A percentile compares a stretch with the other conserved stretches of the same genome.
These are phyloP conservation scores for Pholiota molesta DNA, from an alignment of 768 basidiomycete species.

Conservation along the genomic window DNA sequence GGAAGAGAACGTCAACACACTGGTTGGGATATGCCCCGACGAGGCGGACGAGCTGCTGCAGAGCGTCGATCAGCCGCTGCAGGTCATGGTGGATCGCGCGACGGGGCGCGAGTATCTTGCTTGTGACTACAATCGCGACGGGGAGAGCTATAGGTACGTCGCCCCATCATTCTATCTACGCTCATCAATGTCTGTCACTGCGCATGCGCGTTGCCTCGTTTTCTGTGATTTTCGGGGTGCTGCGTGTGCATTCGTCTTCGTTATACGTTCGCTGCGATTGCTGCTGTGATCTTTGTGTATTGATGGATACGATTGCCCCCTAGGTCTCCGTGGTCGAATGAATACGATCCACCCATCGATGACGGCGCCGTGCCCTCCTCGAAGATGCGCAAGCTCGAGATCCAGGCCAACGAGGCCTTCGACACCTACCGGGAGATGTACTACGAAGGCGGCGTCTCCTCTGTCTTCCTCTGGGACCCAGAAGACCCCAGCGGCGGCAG, in stretches of 20 bases:
- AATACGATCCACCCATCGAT: constrained; percentile 88
- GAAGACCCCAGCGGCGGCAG: constrained; percentile 67
- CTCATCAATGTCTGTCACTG: not conserved
- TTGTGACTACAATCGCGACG: constrained; percentile 93
- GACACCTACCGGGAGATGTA: constrained; percentile 99
- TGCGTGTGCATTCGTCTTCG: not conserved
- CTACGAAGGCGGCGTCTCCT: constrained; percentile 97
- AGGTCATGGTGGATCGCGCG: constrained; percentile 75
- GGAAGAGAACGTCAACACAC: constrained; percentile 82
- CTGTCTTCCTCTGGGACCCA: constrained; percentile 97
- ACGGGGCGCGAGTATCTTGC: constrained; percentile 90
- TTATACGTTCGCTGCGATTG: not conserved
- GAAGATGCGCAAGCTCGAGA: constrained; percentile 88
- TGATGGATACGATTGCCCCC: constrained; percentile 3
- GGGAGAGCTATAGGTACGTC: constrained; percentile 84
- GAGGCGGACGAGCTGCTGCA: constrained; percentile 94
- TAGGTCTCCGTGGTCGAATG: constrained; percentile 99
- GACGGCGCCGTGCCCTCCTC: constrained; percentile 87
- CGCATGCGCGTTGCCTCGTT: not conserved
- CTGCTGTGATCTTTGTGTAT: not conserved
- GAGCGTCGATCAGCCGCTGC: constrained; percentile 93
- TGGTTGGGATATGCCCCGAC: constrained; percentile 86
- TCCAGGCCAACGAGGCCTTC: constrained; percentile 93
- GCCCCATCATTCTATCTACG: not conserved
- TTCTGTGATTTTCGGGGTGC: not conserved